Evolutionary conservation across 352 stramenopile species (phyloP).

Genomic region (Globisporangium heterothallicum): DNA sequence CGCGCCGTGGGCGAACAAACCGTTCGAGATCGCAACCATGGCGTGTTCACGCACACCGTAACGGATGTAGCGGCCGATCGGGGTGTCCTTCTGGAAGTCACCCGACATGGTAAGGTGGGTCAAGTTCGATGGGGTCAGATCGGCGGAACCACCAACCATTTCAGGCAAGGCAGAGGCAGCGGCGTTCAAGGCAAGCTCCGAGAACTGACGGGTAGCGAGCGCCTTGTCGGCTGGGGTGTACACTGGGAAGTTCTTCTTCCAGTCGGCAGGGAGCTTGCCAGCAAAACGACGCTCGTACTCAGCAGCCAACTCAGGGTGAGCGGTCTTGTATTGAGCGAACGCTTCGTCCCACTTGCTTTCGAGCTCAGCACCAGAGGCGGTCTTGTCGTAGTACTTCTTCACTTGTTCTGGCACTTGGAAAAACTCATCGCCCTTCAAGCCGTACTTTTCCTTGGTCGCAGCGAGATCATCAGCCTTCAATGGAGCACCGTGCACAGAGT

Average conservation of each 20-base stretch:
- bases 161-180: conserved; percentile 92
- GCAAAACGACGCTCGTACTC: conserved; percentile 94
- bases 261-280: conserved; percentile 89
- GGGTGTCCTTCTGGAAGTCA: conserved; percentile 97
- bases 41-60: conserved; percentile 98
- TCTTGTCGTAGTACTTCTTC: conserved; percentile 89
- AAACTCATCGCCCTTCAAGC: conserved; percentile 87
- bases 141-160: conserved; percentile 96
- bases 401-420: conserved; percentile 95
- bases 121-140: conserved; percentile 97
- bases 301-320: conserved; percentile 89
- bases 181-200: conserved; percentile 93
- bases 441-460: conserved; percentile 89
- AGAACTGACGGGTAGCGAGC: conserved; percentile 93
- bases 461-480: conserved; percentile 94
- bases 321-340: conserved; percentile 88
- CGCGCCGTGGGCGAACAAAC: conserved; percentile 96
- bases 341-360: conserved; percentile 89
- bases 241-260: conserved; percentile 89
- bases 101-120: conserved; percentile 93
- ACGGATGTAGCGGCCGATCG: conserved; percentile 94
- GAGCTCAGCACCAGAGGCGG: conserved; percentile 52
- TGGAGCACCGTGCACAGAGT: conserved; percentile 94
- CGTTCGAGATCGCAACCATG: conserved; percentile 98
- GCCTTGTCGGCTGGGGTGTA: conserved; percentile 87